Evolutionary conservation across 208 protist genomes (phyloP), one percentile per base, ranked within the genome.

Genomic region (Trypanosoma melophagium): DNA sequence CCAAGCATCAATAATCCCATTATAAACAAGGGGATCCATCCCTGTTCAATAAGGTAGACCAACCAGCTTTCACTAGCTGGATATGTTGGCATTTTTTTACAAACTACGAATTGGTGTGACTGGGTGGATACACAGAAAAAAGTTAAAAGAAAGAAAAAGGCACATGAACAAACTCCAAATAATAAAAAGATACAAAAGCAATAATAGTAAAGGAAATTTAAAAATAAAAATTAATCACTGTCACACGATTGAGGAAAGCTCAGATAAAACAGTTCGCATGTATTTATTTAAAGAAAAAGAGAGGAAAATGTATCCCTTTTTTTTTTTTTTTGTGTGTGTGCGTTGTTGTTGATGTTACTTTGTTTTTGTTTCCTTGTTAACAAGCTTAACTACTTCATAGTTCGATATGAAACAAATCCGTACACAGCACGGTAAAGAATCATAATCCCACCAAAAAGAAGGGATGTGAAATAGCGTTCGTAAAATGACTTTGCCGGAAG

Each of bases 1-100:
- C 76, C 89, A 62, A 95, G 56, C 60, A 95, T 83, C 50, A 92
- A 78, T 16, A 81, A 50, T 17, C 86, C 89, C 28, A 95, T 78
- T 10, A 95, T 63, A 14, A 91, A 16, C 64, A 95, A 88, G 1
- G 84, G 74, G 22, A 95, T 21, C 86, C 89, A 95, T 3, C 88
- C 79, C 53, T 92, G 68, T 54, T 92, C 83, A 51, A 80, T 61
- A 1, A 85, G 35, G 8, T 45, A 49, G 3, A 62, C 22, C 56
- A 28, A 24, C 47, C 54, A 75, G 21, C 41, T 56, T 45, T 49
- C 25, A 7, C 67, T 60, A 28, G 24, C 24, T 40, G 3, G 31
- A 22, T 35, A 35, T 7, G 35, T 17, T 19, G 60, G 12, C 59
- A 56, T 66, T 58, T 22, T 62, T 73, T 7, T 22, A 28, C 42